Base-by-base conservation (phyloP, 2,329 filamentous ascomycete species). In the Fusarium nanum region DNA sequence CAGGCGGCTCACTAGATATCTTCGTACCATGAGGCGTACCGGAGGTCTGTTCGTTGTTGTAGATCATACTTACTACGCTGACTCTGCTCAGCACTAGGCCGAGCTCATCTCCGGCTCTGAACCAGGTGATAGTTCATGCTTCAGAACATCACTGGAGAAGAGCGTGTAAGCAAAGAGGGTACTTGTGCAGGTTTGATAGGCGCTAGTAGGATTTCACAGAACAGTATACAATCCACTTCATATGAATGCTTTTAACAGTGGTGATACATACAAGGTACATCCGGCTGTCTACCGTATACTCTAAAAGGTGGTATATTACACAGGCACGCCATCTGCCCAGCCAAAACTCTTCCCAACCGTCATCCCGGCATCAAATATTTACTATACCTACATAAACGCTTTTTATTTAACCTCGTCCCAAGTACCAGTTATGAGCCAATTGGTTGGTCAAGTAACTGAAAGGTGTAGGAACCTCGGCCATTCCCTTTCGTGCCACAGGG, bases 361-460 rank as follows among this genome's bases (percentile, higher is more conserved):
- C 63, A 44, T 65, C 59, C 61, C 61, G 61, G 48, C 56, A 49
- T 37, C 61, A 22, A 46, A 48, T 48, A 46, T 52, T 53, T 45
- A 34, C 55, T 46, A 54, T 40, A 47, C 45, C 52, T 30, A 37
- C 49, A 54, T 53, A 27, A 40, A 52, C 22, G 7, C 53, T 55
- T 56, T 47, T 28, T 27, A 20, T 44, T 78, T 89, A 97, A 77
- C 93, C 86, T 79, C 94, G 88, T 79, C 91, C 87, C 82, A 98
- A 81, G 81, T 98, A 99, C 95, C 95, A 99, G 80, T 93, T 94
- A 81, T 94, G 97, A 0, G 94, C 93, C 77, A 97, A 82, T 79
- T 94, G 93, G 78, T 87, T 90, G n/a, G 90, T 87, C 70, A 88
- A 83, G 60, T 87, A 83, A 53, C 84, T 81, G 81, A 94, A 98